These are phyloP conservation scores for Euclidium syriacum DNA, from an alignment of 345 rosid species.

Conservation along the genomic window DNA sequence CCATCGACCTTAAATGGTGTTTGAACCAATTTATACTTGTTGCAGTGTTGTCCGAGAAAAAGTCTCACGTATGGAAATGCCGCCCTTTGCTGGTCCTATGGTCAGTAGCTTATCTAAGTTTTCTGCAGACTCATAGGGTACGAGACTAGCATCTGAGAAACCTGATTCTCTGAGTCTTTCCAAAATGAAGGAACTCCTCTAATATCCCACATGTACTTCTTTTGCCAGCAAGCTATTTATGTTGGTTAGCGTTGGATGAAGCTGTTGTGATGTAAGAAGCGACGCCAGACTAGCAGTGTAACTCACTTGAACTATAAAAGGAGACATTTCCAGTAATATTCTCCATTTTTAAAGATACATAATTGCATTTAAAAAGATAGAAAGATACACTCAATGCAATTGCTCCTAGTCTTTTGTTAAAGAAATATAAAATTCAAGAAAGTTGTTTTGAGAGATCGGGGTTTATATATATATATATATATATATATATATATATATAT, in stretches of 20 bases:
- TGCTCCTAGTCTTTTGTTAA: no score
- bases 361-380: no score
- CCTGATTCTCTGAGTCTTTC: slow-evolving; percentile 28
- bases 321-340: no score
- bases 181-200: slow-evolving; percentile 24
- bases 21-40: slow-evolving; percentile 31
- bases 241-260: slow-evolving; percentile 41
- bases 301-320: no score
- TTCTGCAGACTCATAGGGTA: slow-evolving; percentile 11
- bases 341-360: no score
- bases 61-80: slow-evolving; percentile 31
- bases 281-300: slow-evolving; percentile 69
- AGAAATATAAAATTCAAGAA: no score
- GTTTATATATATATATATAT: no score
- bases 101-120: slow-evolving; percentile 28
- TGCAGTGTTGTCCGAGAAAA: slow-evolving; percentile 32
- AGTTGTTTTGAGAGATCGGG: no score
- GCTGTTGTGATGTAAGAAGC: slow-evolving; percentile 48
- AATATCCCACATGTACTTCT: slow-evolving; percentile 40
- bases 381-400: no score
- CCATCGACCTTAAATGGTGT: slow-evolving; percentile 32
- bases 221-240: slow-evolving; percentile 29
- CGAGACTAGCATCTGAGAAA: slow-evolving; percentile 19
- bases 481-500: no score
- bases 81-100: slow-evolving; percentile 33